Base-by-base conservation (phyloP, 768 basidiomycete species). In the Baorangia bicolor region DNA sequence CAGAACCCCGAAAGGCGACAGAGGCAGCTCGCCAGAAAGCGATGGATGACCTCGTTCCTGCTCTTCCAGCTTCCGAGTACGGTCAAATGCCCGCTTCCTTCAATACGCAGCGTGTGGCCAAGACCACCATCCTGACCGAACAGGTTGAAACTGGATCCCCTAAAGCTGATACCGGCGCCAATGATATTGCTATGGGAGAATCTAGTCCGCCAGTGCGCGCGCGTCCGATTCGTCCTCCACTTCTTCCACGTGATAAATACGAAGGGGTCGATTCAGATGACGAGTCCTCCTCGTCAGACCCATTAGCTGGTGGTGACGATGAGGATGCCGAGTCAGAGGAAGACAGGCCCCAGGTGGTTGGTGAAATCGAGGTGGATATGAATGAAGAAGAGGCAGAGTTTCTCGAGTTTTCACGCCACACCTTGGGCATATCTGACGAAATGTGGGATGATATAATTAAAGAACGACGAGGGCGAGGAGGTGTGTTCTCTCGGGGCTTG, bases 191-290 rank as follows among this genome's bases (percentile, higher is more conserved):
- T 37, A 27, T 21, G 8, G 53, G 21, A 27, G 39, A 46, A 18
- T 41, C 52, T 13, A 46, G 42, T 49, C 49, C 61, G 10, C 66
- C 71, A 52, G 43, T 64, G 18, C 70, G 58, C 38, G 61, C 58
- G n/a, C 82, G 75, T 56, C 77, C 78, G 3, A 79, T 90, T 45
- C 81, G 94, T n/a, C 76, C 82, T 20, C 93, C 94, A 1, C 82
- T 95, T 53, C 78, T 98, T 38, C 77, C 87, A 11, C 85, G 92
- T 25, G 87, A 98, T 64, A 79, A 79, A 62, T 98, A 87, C 65
- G 97, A 99, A 45, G 97, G 97, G 2, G 92, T 90, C 27, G 84
- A 96, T 67, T 97, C 94, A 2, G 93, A 94, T 63, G 92, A 94
- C 59, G 92, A 93, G 63, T 86, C 84, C 1, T 87, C 88, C 49